Conservation (phyloP, 1,284 basidiomycete genomes). For the Pholiota adiposa region DNA sequence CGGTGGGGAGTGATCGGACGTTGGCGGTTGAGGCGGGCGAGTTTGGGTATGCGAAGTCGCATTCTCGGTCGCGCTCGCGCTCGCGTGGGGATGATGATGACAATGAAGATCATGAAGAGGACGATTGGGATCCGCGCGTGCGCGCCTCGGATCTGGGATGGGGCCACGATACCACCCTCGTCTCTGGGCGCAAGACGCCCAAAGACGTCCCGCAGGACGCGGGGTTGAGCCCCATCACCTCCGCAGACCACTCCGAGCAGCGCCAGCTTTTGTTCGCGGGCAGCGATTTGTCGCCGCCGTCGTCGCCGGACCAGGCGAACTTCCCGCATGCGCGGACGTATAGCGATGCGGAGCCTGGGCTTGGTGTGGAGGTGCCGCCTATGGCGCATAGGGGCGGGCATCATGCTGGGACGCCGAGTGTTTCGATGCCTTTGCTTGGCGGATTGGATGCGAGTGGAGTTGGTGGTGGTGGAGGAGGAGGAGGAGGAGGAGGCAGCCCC, state of each 20-base stretch:
- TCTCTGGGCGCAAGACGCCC: no score
- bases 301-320: constrained; percentile 1
- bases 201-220: neutral
- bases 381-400: constrained; percentile 1
- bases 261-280: constrained; percentile 9
- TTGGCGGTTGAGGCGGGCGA: constrained; percentile 7
- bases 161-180: no score
- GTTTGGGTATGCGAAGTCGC: constrained; percentile 5
- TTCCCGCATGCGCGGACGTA: constrained; percentile 8
- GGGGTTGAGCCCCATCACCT: no score
- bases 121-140: constrained; percentile 24
- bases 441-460: neutral
- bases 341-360: constrained; percentile 9
- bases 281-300: constrained; percentile 3
- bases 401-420: neutral
- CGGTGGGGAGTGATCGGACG: constrained; percentile 9
- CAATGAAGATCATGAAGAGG: constrained; percentile 25
- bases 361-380: no score
- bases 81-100: neutral
- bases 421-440: neutral
- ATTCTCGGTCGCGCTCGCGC: neutral
- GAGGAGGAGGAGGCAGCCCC: no score
- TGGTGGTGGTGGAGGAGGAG: no score
- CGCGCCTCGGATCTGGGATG: constrained; percentile 28
- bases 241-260: no score